Evolutionary conservation across 208 protist genomes (phyloP), one percentile per base, ranked within the genome.

Genomic region (Balamuthia mandrillaris): DNA sequence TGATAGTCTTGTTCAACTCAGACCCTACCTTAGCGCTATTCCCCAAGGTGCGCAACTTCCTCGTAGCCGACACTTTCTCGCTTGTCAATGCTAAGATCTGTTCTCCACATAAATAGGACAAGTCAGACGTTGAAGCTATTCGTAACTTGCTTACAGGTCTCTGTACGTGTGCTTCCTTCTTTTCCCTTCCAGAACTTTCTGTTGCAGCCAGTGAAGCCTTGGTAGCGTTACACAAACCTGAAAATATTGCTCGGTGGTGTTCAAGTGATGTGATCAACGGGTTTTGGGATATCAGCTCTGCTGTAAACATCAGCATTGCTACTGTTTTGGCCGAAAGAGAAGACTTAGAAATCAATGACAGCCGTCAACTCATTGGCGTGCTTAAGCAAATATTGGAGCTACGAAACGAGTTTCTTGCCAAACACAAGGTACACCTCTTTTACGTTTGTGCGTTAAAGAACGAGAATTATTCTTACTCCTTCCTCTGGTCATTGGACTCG

Each of bases 221-320:
- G 31, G n/a, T 88, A 35, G 87, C 84, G n/a, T 84, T 89, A n/a
- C 87, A 89, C 61, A 85, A 68, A 33, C 74, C 87, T 16, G 27
- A 54, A 16, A 47, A 85, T n/a, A 89, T 89, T 37, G 84, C 54
- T 31, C 52, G 44, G 60, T 88, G 84, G 84, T 74, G 24, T 27
- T 68, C 68, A 0, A 58, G 45, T 29, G 63, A 86, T 39, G 44
- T 68, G 51, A 70, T 88, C 3, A 47, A 77, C 51, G 85, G 60
- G 16, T 91, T 91, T 27, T 89, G 87, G 86, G 87, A 91, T 29
- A 84, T 91, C 51, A 74, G 54, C n/a, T 88, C 77, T 1, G 49
- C 47, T 33, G 86, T 91, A 3, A 82, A 74, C 29, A 49, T 77
- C 35, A 86, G 77, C n/a, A 21, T 89, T 0, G 45, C 89, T 6